Evolutionary conservation across 345 rosid species (phyloP), one percentile per base, ranked within the genome.

Genomic region (Populus alba): DNA sequence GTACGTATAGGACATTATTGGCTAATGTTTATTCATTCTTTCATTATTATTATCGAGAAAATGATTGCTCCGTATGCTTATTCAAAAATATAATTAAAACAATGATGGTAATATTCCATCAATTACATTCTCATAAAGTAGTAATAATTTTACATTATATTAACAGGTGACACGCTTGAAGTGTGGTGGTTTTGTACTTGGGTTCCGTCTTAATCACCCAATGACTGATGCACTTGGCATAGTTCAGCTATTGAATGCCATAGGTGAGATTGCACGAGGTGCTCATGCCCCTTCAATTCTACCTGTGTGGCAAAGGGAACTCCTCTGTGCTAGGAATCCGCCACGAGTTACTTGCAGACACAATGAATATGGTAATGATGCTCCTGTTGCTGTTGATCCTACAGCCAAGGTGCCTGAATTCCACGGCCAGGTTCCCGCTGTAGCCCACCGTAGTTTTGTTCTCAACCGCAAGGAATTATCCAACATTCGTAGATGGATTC

Each of bases 151-250:
- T 18, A 51, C 57, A 6, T 41, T 31, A 22, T 47, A 16, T 39
- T 69, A 38, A 43, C 41, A 80, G 82, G 75, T 70, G 13, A 81
- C 83, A 3, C 73, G 80, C 2, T 70, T 81, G 7, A 72, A 66
- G 7, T 81, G 83, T 25, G 80, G 77, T 4, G 80, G 83, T 25
- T 71, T 81, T 22, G 35, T 81, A 15, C 41, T 81, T 1, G 80
- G 76, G 4, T 20, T 68, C 27, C 80, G 77, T 6, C 37, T 81
- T 0, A 77, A 76, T 53, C 83, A 81, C 45, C 41, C 65, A 11
- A 66, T 81, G 74, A 53, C 70, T 13, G 83, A 81, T 49, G 80
- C 77, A 0, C 12, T 29, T 0, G 83, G 83, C 25, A 5, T 81
- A 20, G 38, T 62, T 6, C 82, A 79, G 18, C 47, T 79, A 62